These are phyloP conservation scores for Zygosaccharomyces pseudobailii DNA, from an alignment of 1,139 yeast genomes.

Conservation along the genomic window DNA sequence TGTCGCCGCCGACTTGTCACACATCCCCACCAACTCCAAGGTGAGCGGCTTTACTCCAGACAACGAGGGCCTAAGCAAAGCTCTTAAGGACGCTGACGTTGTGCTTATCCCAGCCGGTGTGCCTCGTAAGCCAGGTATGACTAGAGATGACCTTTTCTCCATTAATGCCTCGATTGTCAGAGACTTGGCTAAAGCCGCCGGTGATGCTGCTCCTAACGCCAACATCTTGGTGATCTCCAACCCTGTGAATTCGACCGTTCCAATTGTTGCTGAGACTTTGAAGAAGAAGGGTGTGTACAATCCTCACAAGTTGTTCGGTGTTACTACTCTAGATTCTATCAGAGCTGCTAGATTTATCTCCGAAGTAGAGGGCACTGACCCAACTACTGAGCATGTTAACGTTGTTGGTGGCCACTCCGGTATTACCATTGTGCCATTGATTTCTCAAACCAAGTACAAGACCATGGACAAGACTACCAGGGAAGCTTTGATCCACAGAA, in stretches of 20 bases:
- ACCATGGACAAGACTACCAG: constrained; percentile 50
- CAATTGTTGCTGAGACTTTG: constrained; percentile 93
- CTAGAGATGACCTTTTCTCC: constrained; percentile 95
- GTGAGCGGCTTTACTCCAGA: constrained; percentile 86
- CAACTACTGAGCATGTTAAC: constrained; percentile 65
- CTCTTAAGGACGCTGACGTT: constrained; percentile 78
- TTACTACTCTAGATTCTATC: constrained; percentile 91
- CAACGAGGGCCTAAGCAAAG: constrained; percentile 64
- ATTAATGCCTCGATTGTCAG: constrained; percentile 95
- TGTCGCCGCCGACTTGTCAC: constrained; percentile 94
- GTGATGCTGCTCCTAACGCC: constrained; percentile 84
- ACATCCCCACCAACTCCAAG: constrained; percentile 82
- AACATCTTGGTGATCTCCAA: constrained; percentile 84
- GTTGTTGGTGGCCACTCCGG: constrained; percentile 99
- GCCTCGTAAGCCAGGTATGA: constrained; percentile 99
- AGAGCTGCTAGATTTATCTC: constrained; percentile 92
- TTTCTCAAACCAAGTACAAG: constrained; percentile 66
- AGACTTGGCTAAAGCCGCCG: constrained; percentile 85
- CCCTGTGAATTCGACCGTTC: constrained; percentile 98
- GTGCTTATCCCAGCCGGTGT: constrained; percentile 98
- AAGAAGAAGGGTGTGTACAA: constrained; percentile 82
- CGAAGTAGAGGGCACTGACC: constrained; percentile 46
- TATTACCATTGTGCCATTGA: constrained; percentile 92
- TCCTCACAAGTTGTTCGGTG: constrained; percentile 92
- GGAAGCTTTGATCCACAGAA: constrained; percentile 81